These are phyloP conservation scores for Ganoderma lucidum DNA, from an alignment of 1,284 basidiomycete species.

Conservation along the genomic window DNA sequence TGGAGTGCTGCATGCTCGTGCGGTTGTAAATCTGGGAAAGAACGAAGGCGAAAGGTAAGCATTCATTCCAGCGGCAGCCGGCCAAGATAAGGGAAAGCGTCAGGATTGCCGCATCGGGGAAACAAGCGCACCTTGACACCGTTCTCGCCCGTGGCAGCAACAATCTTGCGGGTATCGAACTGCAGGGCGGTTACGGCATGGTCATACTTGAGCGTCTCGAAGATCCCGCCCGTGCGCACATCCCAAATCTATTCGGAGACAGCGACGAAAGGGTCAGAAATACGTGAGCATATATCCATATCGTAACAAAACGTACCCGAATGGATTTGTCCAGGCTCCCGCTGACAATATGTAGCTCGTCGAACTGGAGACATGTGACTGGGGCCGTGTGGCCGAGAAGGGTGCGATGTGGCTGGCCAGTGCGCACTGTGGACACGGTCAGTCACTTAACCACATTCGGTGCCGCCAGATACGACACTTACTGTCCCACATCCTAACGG, in stretches of 20 bases:
- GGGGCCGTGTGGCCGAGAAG: conserved; percentile 94
- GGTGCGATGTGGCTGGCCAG: conserved; percentile 96
- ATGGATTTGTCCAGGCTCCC: conserved; percentile 96
- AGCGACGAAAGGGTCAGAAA: not conserved
- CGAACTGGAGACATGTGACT: conserved; percentile 96
- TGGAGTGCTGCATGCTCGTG: conserved; percentile 89
- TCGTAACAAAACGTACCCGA: conserved; percentile 60
- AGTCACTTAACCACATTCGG: conserved; percentile 8
- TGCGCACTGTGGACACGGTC: conserved; percentile 78
- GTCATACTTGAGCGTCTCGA: conserved; percentile 93
- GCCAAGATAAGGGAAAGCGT: conserved; percentile 1
- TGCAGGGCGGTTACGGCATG: conserved; percentile 92
- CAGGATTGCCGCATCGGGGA: not conserved
- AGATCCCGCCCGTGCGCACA: conserved; percentile 87
- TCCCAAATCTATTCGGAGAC: conserved; percentile 89
- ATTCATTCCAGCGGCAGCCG: conserved; percentile 17
- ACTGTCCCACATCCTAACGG: conserved; percentile 99
- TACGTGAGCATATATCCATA: not conserved
- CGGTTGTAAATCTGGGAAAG: conserved; percentile 89
- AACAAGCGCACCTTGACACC: conserved; percentile 77
- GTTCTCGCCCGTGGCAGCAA: conserved; percentile 95
- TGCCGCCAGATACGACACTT: conserved; percentile 46
- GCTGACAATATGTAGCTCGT: conserved; percentile 92
- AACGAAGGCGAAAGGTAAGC: conserved; percentile 18
- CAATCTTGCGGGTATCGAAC: conserved; percentile 94